Conservation (phyloP, 176 grass and related monocot genomes). For the Phragmites australis region DNA sequence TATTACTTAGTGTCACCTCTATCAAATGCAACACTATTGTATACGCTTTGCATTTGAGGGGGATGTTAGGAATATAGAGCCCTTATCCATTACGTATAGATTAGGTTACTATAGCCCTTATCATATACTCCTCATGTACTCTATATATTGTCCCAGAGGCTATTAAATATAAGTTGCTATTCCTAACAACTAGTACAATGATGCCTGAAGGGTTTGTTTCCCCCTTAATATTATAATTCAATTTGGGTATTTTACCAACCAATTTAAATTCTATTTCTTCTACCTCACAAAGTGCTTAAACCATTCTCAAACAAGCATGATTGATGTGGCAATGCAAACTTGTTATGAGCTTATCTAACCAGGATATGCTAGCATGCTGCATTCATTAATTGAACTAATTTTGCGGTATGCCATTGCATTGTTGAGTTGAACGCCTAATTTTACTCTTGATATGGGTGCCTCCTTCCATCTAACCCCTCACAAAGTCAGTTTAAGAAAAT, state of each 20-base stretch:
- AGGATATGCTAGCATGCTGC: background rate
- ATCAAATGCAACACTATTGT: too few relatives aligned
- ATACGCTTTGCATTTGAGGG: too few relatives aligned
- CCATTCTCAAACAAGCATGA: slow-evolving; percentile 2
- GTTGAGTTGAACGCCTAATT: too few relatives aligned
- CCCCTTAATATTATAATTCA: background rate
- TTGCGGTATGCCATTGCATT: background rate
- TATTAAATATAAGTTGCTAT: too few relatives aligned
- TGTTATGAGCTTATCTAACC: slow-evolving; percentile 5
- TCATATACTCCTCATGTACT: too few relatives aligned
- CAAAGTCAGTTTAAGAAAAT: slow-evolving; percentile 10
- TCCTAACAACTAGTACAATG: too few relatives aligned
- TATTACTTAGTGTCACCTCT: too few relatives aligned
- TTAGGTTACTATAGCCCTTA: too few relatives aligned
- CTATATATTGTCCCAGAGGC: too few relatives aligned
- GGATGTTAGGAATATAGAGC: too few relatives aligned
- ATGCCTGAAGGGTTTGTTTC: background rate
- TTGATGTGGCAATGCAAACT: background rate
- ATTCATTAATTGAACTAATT: background rate
- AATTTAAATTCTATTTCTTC: background rate
- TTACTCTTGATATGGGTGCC: background rate
- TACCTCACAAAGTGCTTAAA: background rate
- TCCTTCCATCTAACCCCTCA: background rate
- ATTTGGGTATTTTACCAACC: background rate
- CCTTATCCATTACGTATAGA: too few relatives aligned